Evolutionary conservation across 371 early-diverging fungal species (phyloP).

Genomic region (Syncephalastrum monosporum): DNA sequence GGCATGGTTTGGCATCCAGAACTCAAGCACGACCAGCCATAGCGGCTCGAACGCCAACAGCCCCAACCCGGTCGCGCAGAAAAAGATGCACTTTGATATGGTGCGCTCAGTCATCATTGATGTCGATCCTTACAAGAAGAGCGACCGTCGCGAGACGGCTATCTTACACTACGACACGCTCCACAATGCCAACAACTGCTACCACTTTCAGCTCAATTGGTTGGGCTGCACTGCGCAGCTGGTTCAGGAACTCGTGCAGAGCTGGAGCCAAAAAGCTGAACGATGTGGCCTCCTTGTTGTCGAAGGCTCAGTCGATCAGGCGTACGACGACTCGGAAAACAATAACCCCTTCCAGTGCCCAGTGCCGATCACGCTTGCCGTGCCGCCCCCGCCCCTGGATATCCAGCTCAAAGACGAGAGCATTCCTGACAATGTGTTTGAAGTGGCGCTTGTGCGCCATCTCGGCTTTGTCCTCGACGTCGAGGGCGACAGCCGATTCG

Average conservation of each 20-base stretch:
- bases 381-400: slow-evolving; percentile 63
- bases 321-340: slow-evolving; percentile 60
- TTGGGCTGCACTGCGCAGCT: slow-evolving; percentile 89
- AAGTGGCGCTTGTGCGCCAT: slow-evolving; percentile 76
- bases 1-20: slow-evolving; percentile 24
- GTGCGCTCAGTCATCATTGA: slow-evolving; percentile 71
- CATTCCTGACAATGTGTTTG: slow-evolving; percentile 76
- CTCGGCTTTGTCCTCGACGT: slow-evolving; percentile 91
- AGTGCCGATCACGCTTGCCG: slow-evolving; percentile 63
- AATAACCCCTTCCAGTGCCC: slow-evolving; percentile 92
- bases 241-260: slow-evolving; percentile 83
- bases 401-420: slow-evolving; percentile 41
- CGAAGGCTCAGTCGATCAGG: slow-evolving; percentile 89
- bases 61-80: slow-evolving; percentile 10
- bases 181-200: slow-evolving; percentile 86
- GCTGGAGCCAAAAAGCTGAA: slow-evolving; percentile 86
- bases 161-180: slow-evolving; percentile 88
- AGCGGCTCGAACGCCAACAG: slow-evolving; percentile 27
- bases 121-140: slow-evolving; percentile 72
- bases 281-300: slow-evolving; percentile 88
- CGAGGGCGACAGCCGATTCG: slow-evolving; percentile 81
- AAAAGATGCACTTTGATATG: slow-evolving; percentile 41
- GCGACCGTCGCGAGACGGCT: slow-evolving; percentile 81
- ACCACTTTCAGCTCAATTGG: slow-evolving; percentile 95
- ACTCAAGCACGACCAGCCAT: slow-evolving; percentile 17